Evolutionary conservation across 495 filamentous ascomycete species (phyloP), one percentile per base, ranked within the genome.

Genomic region (Rusavskia elegans): DNA sequence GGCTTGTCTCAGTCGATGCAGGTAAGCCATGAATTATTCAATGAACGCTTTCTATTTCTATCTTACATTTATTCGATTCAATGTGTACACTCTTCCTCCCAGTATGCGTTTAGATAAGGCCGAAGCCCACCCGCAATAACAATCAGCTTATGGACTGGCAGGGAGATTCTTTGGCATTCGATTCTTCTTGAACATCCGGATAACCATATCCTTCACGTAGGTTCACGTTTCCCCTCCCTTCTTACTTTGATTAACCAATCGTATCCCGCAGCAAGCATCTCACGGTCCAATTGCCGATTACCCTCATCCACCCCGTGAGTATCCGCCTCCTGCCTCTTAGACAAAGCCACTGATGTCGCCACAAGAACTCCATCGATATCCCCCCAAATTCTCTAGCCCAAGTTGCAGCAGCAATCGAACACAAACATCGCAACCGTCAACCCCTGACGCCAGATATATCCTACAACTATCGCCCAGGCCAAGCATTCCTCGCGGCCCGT

Each of bases 341-440:
- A 55, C 36, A 46, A 19, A 8, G 27, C 16, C 35, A 52, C 61
- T 63, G 23, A 59, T 53, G 32, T 35, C 32, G 10, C 32, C 2
- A 0, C 32, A 14, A 73, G 69, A 78, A 78, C 59, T 76, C 77
- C 25, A 70, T 78, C 49, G 77, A 79, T 46, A 74, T 79, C n/a
- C 69, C 76, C 25, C 74, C 77, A 5, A 79, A 79, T 52, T 71
- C 73, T n/a, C 64, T 79, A 9, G 64, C 69, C 4, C 75, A 77
- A 62, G 76, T 79, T 9, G 69, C 76, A 20, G 68, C 69, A 6
- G 69, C 76, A n/a, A 74, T 79, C 49, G 71, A 75, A 52, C 70
- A 71, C 49, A 73, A 69, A 49, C 62, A 70, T 17, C 62, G 58
- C 20, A 45, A 52, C 10, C 48, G 38, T 20, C 25, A 56, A 25